Conservation (phyloP, 73 alveolate species). For the Symbiodinium pilosum region DNA sequence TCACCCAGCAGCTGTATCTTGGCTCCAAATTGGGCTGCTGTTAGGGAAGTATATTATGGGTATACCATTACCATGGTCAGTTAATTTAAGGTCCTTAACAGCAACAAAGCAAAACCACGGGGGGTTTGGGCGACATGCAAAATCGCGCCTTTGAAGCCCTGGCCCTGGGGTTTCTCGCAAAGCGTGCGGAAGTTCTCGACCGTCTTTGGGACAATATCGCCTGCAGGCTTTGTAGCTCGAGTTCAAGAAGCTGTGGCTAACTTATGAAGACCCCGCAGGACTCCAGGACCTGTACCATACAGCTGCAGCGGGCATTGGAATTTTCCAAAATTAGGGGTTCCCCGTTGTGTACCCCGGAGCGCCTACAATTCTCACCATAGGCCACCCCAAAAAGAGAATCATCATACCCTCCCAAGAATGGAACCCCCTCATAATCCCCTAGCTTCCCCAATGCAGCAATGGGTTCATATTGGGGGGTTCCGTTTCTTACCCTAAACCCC, state of each 20-base stretch:
- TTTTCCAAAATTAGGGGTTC: too few relatives aligned
- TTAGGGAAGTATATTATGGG: too few relatives aligned
- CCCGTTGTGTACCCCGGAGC: not conserved
- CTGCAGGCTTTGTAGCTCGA: not conserved
- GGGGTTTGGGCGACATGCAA: not conserved
- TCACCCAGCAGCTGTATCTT: not conserved
- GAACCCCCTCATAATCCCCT: too few relatives aligned
- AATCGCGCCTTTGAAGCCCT: conserved; percentile 51
- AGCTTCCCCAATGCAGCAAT: not conserved
- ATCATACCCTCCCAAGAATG: too few relatives aligned
- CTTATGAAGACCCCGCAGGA: too few relatives aligned
- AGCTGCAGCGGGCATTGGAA: conserved; percentile 61
- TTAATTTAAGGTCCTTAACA: too few relatives aligned
- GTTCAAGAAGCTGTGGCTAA: too few relatives aligned
- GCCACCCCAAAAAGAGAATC: too few relatives aligned
- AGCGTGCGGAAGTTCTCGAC: conserved; percentile 98
- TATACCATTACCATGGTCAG: too few relatives aligned
- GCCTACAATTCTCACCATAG: not conserved
- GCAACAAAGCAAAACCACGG: too few relatives aligned
- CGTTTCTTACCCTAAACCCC: too few relatives aligned
- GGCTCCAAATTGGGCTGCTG: not conserved
- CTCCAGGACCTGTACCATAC: conserved; percentile 96
- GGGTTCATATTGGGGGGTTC: not conserved
- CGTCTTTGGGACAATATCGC: conserved; percentile 97
- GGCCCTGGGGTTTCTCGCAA: conserved; percentile 97